Evolutionary conservation across 345 rosid species (phyloP), one percentile per base, ranked within the genome.

Genomic region (Ceriops tagal): DNA sequence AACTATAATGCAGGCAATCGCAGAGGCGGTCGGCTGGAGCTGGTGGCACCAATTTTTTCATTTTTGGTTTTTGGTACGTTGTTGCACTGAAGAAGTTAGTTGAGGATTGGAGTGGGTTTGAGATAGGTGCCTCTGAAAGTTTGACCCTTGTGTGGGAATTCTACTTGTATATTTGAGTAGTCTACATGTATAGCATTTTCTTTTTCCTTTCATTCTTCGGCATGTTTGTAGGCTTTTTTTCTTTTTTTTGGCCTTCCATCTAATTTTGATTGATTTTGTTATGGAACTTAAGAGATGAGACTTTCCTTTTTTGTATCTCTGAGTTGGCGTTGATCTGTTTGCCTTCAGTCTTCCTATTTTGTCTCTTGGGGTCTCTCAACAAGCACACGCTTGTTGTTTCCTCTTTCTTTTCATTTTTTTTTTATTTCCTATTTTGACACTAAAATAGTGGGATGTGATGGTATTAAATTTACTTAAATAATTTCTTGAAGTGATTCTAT

Each of bases 1-100:
- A 21, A 26, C 20, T 49, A 28, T 35, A 47, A 57, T 80, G 90
- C 95, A 93, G 98, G 98, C 62, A 77, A 74, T 69, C 78, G 77
- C 30, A 62, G 69, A 9, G 71, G 74, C 62, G 70, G 75, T 61
- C 79, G 69, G 56, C 46, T 83, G 77, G 87, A 83, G 79, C 47
- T 62, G n/a, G 62, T 73, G 74, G 77, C 80, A 55, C 76, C 86
- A 74, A 81, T 89, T 80, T 75, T 86, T 89, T 91, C 85, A 87
- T 77, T 91, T 75, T 85, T 86, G 74, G 67, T 80, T 71, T 82
- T 83, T 67, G 59, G 83, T 76, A 64, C 87, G 73, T 69, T 86
- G 70, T 51, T 83, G 80, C 79, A 68, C 79, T 83, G 83, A 79
- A 67, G 78, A 75, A 71, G 47, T 8, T 63, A 70, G 79, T 27